Evolutionary conservation across 352 stramenopile species (phyloP).

Genomic region (Pythium folliculosum): DNA sequence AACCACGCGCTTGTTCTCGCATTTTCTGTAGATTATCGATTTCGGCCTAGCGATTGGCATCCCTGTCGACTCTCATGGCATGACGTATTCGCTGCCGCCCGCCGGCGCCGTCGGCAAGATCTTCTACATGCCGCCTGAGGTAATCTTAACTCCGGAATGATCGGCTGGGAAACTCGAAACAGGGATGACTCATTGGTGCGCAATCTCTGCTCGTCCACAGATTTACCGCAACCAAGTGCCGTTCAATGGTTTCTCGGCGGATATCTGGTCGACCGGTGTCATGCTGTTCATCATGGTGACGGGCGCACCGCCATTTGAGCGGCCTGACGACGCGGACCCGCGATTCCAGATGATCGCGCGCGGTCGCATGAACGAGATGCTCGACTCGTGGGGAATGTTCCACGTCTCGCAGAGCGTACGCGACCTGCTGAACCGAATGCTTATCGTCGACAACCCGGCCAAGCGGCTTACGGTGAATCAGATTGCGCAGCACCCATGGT

Average conservation of each 20-base stretch:
- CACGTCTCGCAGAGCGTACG: slow-evolving; percentile 72
- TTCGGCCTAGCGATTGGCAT: slow-evolving; percentile 87
- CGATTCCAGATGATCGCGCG: slow-evolving; percentile 86
- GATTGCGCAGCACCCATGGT: slow-evolving; percentile 83
- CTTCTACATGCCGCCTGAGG: slow-evolving; percentile 90
- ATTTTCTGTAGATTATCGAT: slow-evolving; percentile 71
- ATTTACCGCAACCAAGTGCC: slow-evolving; percentile 89
- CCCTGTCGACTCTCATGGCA: slow-evolving; percentile 77
- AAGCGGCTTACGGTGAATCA: slow-evolving; percentile 77
- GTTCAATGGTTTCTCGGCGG: slow-evolving; percentile 91
- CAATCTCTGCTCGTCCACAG: slow-evolving; percentile 28
- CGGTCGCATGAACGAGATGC: slow-evolving; percentile 80
- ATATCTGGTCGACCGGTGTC: slow-evolving; percentile 94
- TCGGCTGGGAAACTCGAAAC: not conserved
- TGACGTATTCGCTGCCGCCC: slow-evolving; percentile 84
- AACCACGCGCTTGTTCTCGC: not conserved
- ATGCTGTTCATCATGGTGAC: slow-evolving; percentile 96
- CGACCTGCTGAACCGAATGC: slow-evolving; percentile 77
- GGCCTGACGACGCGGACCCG: slow-evolving; percentile 75
- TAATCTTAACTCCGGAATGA: slow-evolving; percentile 23
- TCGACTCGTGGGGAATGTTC: slow-evolving; percentile 87
- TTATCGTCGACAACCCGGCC: slow-evolving; percentile 80
- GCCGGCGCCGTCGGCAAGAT: slow-evolving; percentile 86
- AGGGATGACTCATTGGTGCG: not conserved
- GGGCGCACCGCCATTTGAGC: slow-evolving; percentile 90